Percentiles rank a stretch among this genome's conserved stretches.
Evolutionary conservation across 352 stramenopile genomes (phyloP).

Genomic region (Phytophthora chlamydospora): DNA sequence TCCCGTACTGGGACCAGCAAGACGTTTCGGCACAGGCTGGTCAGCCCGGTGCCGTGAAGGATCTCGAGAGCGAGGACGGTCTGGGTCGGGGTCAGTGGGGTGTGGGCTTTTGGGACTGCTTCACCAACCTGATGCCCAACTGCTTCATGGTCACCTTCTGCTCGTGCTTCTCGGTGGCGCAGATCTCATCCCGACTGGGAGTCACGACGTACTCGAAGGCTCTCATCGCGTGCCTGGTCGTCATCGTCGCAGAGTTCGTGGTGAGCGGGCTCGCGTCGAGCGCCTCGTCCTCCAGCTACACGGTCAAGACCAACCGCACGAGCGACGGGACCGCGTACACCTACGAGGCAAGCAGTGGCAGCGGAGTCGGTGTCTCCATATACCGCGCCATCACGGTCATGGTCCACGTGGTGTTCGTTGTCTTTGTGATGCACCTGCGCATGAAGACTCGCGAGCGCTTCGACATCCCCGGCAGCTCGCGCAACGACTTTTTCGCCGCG

Average conservation of each 20-base stretch:
- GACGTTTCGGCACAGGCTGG: conserved; percentile 3
- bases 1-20: conserved; percentile 23
- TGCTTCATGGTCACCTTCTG: conserved; percentile 49
- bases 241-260: conserved; percentile 28
- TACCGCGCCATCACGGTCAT: conserved; percentile 26
- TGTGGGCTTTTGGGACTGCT: conserved; percentile 50
- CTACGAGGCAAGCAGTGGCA: conserved; percentile 20
- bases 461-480: conserved; percentile 42
- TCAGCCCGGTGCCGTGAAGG: conserved; percentile 8
- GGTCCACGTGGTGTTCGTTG: conserved; percentile 17
- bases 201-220: conserved; percentile 41
- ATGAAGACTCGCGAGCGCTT: conserved; percentile 43
- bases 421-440: conserved; percentile 38
- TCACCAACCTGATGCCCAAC: conserved; percentile 52
- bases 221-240: conserved; percentile 30
- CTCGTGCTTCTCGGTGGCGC: conserved; percentile 51
- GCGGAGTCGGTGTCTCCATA: conserved; percentile 12
- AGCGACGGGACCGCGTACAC: conserved; percentile 20
- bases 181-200: conserved; percentile 46
- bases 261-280: conserved; percentile 18
- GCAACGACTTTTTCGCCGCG: conserved; percentile 37
- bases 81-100: conserved; percentile 28
- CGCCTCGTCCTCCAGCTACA: conserved; percentile 17
- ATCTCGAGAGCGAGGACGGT: conserved; percentile 27
- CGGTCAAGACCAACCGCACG: conserved; percentile 19